Evolutionary conservation across 2,329 filamentous ascomycete genomes (phyloP), one percentile per base, ranked within the genome.

Genomic region (Elsinoe ampelina): DNA sequence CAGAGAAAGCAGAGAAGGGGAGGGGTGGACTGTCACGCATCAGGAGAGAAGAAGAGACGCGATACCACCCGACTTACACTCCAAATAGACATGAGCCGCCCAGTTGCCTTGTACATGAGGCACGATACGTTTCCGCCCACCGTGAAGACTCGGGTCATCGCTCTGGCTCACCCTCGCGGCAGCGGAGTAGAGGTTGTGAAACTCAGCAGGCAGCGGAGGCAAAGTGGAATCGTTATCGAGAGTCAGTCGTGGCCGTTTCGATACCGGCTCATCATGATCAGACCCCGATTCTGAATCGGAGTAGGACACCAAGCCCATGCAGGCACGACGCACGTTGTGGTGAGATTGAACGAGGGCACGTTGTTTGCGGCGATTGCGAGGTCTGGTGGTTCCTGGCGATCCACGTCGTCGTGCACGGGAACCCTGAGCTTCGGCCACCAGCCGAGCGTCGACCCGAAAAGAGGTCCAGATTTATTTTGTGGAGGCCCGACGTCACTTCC

Each of bases 41-140:
- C n/a, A n/a, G n/a, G 42, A 17, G 35, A 54, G 32, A 32, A 42
- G 30, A 17, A 8, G 12, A 17, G 42, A 17, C n/a, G 30, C 41
- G 22, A 32, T 36, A 22, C 26, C n/a, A 22, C 15, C 15, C 22
- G n/a, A 75, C 83, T 72, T 77, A 95, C 93, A 98, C 74, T 97
- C 92, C 57, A 95, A 77, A 70, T 95, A 97, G 45, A 97, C 69
- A 71, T 97, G 92, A 34, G 85, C 89, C 1, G 92, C 89, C 93
- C 93, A 98, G 70, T 90, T 89, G 59, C 93, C 93, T 58, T 84
- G 81, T 22, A 92, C 77, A 71, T 98, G 93, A 20, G 92, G 91
- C 50, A 83, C 87, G 58, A 85, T 80, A 41, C 93, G 82, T 67
- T 85, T 89, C 45, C 92, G 84, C 55, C 93, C 93, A 32, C 86